A percentile compares a stretch with the other conserved stretches of the same genome.
These are phyloP conservation scores for Metschnikowia rubicola DNA, from an alignment of 805 yeast species.

Conservation along the genomic window DNA sequence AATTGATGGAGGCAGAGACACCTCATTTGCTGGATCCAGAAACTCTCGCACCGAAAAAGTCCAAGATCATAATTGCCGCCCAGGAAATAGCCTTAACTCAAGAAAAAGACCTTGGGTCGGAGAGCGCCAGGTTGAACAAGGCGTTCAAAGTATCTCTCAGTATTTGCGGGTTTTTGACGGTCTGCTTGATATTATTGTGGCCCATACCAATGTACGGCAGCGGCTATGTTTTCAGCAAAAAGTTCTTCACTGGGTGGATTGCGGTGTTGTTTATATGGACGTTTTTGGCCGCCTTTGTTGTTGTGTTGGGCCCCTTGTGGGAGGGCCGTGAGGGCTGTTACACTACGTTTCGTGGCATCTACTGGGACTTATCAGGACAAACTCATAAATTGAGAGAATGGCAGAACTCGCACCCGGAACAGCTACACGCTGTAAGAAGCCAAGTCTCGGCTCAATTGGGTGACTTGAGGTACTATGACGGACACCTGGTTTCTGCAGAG, in stretches of 20 bases:
- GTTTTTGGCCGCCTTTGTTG: conserved; percentile 60
- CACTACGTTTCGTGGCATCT: conserved; percentile 70
- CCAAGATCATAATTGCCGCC: conserved; percentile 34
- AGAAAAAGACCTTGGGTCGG: conserved; percentile 35
- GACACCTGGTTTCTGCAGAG: conserved; percentile 8
- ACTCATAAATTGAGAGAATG: conserved; percentile 65
- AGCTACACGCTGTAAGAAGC: conserved; percentile 66
- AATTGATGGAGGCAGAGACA: too few relatives aligned
- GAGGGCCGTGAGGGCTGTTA: conserved; percentile 69
- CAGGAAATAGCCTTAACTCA: conserved; percentile 30
- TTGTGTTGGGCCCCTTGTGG: conserved; percentile 64
- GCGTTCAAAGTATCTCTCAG: conserved; percentile 60
- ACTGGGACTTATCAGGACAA: conserved; percentile 83
- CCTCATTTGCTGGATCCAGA: conserved; percentile 17
- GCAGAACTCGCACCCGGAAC: conserved; percentile 71
- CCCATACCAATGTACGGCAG: conserved; percentile 94
- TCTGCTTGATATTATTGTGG: conserved; percentile 70
- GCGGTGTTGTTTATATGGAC: conserved; percentile 79
- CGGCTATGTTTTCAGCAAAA: conserved; percentile 66
- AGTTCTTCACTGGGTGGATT: conserved; percentile 86
- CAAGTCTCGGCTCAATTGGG: conserved; percentile 43
- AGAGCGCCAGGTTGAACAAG: conserved; percentile 46
- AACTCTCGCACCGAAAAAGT: conserved; percentile 23
- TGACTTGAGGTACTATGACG: conserved; percentile 9
- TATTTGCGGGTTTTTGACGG: conserved; percentile 57